Conservation (phyloP, 371 early-diverging fungal species). For the Mucor velutinosus region DNA sequence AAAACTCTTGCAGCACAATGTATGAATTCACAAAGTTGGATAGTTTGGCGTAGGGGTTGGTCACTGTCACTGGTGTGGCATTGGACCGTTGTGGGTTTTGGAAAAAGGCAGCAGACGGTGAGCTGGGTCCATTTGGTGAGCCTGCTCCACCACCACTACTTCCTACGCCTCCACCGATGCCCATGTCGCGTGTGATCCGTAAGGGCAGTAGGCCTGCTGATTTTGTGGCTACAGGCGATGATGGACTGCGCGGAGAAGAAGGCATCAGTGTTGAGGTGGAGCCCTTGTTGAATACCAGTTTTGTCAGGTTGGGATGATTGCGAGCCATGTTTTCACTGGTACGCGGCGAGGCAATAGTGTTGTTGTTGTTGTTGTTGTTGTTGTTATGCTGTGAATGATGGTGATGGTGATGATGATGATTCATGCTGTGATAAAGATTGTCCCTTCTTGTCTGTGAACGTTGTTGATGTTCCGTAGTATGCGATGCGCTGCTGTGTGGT, state of each 20-base stretch:
- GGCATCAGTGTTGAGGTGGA: constrained; percentile 18
- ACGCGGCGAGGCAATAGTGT: not conserved
- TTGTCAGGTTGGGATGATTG: constrained; percentile 22
- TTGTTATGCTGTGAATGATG: constrained; percentile 1
- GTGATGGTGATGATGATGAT: constrained; percentile 6
- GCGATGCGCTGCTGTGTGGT: constrained; percentile 4
- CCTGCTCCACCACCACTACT: constrained; percentile 4
- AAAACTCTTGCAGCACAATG: constrained; percentile 68
- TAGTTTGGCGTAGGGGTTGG: constrained; percentile 54
- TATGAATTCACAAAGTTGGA: constrained; percentile 66
- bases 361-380: not conserved
- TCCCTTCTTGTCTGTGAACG: constrained; percentile 9
- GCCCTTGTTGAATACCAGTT: constrained; percentile 40
- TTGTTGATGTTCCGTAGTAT: constrained; percentile 14
- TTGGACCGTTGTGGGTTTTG: constrained; percentile 48
- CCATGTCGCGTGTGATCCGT: constrained; percentile 26
- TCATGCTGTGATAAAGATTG: not conserved
- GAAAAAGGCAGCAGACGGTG: constrained; percentile 49
- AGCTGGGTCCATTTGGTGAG: constrained; percentile 30
- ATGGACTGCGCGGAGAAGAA: constrained; percentile 30
- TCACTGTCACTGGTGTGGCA: constrained; percentile 56
- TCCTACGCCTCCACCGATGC: constrained; percentile 12
- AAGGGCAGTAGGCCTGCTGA: constrained; percentile 32
- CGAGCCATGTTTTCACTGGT: constrained; percentile 7
- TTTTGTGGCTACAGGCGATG: constrained; percentile 36